Percentiles rank a stretch among this genome's conserved stretches.
phyloP scores from a whole-genome alignment of 2,329 filamentous ascomycete species.

The Pyricularia pennisetigena region DNA sequence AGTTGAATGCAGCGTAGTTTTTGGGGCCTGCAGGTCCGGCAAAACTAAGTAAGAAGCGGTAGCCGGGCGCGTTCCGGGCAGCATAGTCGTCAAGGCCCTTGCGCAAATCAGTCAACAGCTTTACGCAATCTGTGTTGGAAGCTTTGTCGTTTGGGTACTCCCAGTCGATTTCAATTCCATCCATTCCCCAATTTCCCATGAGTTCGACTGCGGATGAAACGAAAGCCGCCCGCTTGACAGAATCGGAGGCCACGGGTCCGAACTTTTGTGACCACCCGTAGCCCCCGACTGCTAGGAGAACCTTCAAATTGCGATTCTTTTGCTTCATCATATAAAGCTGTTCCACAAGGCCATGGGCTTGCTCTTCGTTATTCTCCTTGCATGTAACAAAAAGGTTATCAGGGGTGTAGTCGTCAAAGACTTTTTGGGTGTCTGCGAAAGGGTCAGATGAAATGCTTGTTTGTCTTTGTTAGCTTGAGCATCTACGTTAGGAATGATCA shows the following conservation, averaged over 20 bases:
- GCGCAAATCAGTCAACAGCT: constrained; percentile 30
- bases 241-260: constrained; percentile 48
- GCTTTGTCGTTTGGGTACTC: constrained; percentile 32
- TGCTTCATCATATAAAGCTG: constrained; percentile 70
- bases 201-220: constrained; percentile 58
- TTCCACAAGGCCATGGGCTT: constrained; percentile 43
- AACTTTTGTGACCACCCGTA: constrained; percentile 70
- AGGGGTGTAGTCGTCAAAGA: too few species aligned
- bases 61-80: neutral
- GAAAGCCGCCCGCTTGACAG: constrained; percentile 51
- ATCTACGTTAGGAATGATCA: too few species aligned
- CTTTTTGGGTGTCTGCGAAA: too few species aligned
- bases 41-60: neutral
- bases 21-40: neutral
- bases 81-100: constrained; percentile 16
- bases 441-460: too few species aligned
- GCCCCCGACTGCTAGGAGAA: constrained; percentile 68
- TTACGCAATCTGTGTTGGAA: constrained; percentile 29
- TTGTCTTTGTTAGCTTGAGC: too few species aligned
- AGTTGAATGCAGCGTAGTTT: neutral
- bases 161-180: constrained; percentile 48
- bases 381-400: too few species aligned
- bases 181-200: constrained; percentile 55
- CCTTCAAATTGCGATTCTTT: constrained; percentile 63
- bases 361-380: too few species aligned